Conservation (phyloP, 202 grass and related monocot species). For the Schoenoplectus tabernaemontani region DNA sequence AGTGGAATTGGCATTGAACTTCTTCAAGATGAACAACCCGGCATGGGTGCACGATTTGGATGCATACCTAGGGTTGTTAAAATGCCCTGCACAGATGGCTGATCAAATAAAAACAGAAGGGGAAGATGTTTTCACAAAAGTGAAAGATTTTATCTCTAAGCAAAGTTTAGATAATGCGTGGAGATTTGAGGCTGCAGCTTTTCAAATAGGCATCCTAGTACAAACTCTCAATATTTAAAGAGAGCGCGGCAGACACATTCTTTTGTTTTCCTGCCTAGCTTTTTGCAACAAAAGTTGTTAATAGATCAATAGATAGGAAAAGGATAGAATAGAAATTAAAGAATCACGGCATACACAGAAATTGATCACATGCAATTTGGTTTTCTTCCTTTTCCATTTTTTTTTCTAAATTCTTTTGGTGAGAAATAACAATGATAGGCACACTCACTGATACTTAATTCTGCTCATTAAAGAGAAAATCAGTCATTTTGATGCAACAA, state of each 20-base stretch:
- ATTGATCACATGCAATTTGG: background rate
- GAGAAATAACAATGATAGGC: background rate
- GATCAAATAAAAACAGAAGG: conserved; percentile 33
- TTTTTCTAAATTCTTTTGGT: too few relatives aligned
- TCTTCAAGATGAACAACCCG: conserved; percentile 52
- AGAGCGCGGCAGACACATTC: background rate
- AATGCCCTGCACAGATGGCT: conserved; percentile 28
- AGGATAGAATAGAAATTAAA: conserved; percentile 7
- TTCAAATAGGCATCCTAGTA: conserved; percentile 46
- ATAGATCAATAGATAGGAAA: background rate
- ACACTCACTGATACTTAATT: background rate
- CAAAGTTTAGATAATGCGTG: conserved; percentile 39
- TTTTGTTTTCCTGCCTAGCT: background rate
- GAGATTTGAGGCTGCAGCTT: conserved; percentile 49
- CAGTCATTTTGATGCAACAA: background rate
- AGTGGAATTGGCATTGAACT: conserved; percentile 42
- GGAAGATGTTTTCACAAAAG: conserved; percentile 28
- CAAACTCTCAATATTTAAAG: conserved; percentile 45
- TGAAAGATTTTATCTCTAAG: conserved; percentile 31
- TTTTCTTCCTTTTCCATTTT: too few relatives aligned
- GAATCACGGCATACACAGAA: too few relatives aligned
- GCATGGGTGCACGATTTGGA: conserved; percentile 58
- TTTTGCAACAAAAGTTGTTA: conserved; percentile 12
- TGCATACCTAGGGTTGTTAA: conserved; percentile 40
- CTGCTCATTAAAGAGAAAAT: conserved; percentile 1